A percentile compares a stretch with the other conserved stretches of the same genome.
Evolutionary conservation across 768 basidiomycete species (phyloP).

Genomic region (Phylloporus arenicola): DNA sequence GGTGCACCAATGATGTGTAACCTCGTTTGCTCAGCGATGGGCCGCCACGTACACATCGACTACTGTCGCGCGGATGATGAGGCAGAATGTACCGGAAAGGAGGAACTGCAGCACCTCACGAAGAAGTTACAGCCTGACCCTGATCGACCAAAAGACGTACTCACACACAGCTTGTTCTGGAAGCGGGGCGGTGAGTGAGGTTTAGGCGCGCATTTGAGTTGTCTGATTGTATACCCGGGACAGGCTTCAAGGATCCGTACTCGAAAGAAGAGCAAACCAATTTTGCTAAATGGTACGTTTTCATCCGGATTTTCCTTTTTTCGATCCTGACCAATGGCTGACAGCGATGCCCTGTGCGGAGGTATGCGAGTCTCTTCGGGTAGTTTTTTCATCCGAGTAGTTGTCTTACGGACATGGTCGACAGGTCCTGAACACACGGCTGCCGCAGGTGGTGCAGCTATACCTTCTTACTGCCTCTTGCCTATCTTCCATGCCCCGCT

Average conservation of each 20-base stretch:
- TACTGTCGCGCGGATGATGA: constrained; percentile 43
- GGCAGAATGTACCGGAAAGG: constrained; percentile 33
- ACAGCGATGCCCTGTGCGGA: constrained; percentile 47
- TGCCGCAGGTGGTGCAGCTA: constrained; percentile 32
- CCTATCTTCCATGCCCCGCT: constrained; percentile 47
- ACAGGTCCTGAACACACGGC: constrained; percentile 48
- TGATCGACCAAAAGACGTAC: constrained; percentile 43
- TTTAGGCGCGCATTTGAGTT: neutral
- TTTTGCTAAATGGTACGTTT: constrained; percentile 49
- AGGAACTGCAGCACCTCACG: constrained; percentile 44
- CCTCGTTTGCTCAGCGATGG: constrained; percentile 49
- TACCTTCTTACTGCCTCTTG: constrained; percentile 50
- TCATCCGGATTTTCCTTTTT: neutral
- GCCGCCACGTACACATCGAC: constrained; percentile 53
- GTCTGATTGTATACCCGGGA: neutral
- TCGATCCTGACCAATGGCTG: neutral
- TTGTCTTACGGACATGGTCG: neutral
- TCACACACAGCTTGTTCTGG: constrained; percentile 55
- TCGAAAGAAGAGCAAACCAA: constrained; percentile 50
- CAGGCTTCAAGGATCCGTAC: constrained; percentile 63
- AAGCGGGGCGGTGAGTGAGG: constrained; percentile 43
- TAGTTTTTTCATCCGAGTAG: neutral
- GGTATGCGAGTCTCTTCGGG: constrained; percentile 27
- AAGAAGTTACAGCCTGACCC: constrained; percentile 43
- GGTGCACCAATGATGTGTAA: constrained; percentile 64